phyloP scores from a whole-genome alignment of 805 yeast species.

The Cyberlindnera euphorbiae region DNA sequence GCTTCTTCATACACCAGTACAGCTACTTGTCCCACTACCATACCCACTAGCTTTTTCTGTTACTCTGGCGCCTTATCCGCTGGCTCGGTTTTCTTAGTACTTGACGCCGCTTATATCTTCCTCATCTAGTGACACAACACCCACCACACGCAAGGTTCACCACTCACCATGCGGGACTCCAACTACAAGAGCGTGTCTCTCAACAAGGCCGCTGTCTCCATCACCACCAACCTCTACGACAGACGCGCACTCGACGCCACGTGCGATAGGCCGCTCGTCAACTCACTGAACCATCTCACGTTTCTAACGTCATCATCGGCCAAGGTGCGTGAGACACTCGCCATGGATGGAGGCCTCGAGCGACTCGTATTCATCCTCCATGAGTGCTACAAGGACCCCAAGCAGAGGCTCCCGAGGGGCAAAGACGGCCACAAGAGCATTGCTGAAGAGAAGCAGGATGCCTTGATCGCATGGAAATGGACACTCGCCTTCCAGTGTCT shows the following conservation, averaged over 20 bases:
- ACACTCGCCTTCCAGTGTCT: slow-evolving; percentile 89
- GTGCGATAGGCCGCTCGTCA: slow-evolving; percentile 82
- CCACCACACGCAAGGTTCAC: not conserved
- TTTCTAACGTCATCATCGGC: slow-evolving; percentile 81
- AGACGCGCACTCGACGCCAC: slow-evolving; percentile 90
- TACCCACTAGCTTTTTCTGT: too few relatives aligned
- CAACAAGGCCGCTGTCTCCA: slow-evolving; percentile 89
- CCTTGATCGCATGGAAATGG: slow-evolving; percentile 95
- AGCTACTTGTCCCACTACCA: too few relatives aligned
- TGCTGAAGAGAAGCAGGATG: slow-evolving; percentile 31
- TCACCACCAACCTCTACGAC: slow-evolving; percentile 85
- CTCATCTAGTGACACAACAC: not conserved
- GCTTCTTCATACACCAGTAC: too few relatives aligned
- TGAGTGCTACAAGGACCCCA: slow-evolving; percentile 45
- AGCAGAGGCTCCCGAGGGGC: slow-evolving; percentile 1
- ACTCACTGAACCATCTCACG: slow-evolving; percentile 85
- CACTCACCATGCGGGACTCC: slow-evolving; percentile 71
- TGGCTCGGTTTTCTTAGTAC: too few relatives aligned
- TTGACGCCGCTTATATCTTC: too few relatives aligned
- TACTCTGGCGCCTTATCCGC: too few relatives aligned
- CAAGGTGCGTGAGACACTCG: slow-evolving; percentile 84
- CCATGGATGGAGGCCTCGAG: slow-evolving; percentile 89
- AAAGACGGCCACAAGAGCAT: slow-evolving; percentile 20
- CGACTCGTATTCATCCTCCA: slow-evolving; percentile 79
- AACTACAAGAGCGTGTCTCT: slow-evolving; percentile 73